phyloP scores from a whole-genome alignment of 768 basidiomycete species.

The Leucosporidium scottii region DNA sequence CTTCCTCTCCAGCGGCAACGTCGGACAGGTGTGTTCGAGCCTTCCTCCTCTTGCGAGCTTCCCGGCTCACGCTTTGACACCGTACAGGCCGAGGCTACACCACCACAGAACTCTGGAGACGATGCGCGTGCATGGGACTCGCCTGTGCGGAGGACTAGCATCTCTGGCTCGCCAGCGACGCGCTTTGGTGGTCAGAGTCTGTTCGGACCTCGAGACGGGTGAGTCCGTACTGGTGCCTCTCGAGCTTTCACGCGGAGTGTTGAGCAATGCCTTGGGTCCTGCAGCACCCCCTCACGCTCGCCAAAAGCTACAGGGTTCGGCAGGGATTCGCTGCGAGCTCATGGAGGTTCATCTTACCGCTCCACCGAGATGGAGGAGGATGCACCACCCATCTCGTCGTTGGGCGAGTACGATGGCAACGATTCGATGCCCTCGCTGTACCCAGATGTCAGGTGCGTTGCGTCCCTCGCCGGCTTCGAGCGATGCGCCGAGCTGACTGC shows the following conservation, averaged over 20 bases:
- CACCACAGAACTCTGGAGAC: constrained; percentile 13
- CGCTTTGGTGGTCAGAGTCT: constrained; percentile 20
- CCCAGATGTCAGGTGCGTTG: too few relatives aligned
- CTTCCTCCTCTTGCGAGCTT: neutral
- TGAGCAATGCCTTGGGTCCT: fast-evolving
- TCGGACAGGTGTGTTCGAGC: constrained; percentile 12
- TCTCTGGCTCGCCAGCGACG: constrained; percentile 24
- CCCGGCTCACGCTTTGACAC: neutral
- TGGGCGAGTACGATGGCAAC: constrained; percentile 31
- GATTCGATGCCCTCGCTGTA: too few relatives aligned
- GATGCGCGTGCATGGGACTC: constrained; percentile 21
- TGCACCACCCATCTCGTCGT: constrained; percentile 31
- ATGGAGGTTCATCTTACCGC: constrained; percentile 58
- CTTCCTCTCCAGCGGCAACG: constrained; percentile 16
- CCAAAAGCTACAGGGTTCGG: constrained; percentile 7
- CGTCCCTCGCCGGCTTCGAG: too few relatives aligned
- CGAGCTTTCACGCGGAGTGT: neutral
- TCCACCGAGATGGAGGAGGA: constrained; percentile 33
- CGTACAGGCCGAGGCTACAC: constrained; percentile 21
- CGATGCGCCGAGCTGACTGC: neutral
- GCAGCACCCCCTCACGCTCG: constrained; percentile 26
- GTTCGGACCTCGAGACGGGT: constrained; percentile 18
- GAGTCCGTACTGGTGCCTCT: neutral
- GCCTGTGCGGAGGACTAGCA: constrained; percentile 14
- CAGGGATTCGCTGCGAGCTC: constrained; percentile 11